A percentile compares a stretch with the other conserved stretches of the same genome.
Conservation (phyloP, 192 early-diverging fungal species). For the Coemansia sp. region DNA sequence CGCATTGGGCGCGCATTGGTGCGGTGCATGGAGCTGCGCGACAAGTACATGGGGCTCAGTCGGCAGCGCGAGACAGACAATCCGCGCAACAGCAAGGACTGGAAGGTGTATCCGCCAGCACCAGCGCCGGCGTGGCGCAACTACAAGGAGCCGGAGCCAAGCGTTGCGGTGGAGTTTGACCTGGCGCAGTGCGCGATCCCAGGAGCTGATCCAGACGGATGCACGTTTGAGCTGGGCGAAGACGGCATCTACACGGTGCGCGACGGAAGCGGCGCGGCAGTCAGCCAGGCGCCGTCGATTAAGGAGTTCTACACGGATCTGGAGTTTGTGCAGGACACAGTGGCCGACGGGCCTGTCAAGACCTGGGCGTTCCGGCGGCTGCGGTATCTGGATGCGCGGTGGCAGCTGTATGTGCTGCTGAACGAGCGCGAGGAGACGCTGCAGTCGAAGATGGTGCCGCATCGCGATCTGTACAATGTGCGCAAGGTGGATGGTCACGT, state of each 20-base stretch:
- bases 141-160: conserved; percentile 25
- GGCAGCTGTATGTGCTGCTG: conserved; percentile 87
- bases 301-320: conserved; percentile 87
- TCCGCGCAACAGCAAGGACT: conserved; percentile 75
- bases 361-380: conserved; percentile 88
- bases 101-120: conserved; percentile 86
- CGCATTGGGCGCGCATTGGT: conserved; percentile 55
- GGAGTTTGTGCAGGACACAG: conserved; percentile 73
- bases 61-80: conserved; percentile 77
- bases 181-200: conserved; percentile 19
- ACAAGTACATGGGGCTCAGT: conserved; percentile 79
- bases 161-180: conserved; percentile 19
- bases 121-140: conserved; percentile 73
- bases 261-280: conserved; percentile 19
- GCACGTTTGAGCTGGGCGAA: conserved; percentile 56
- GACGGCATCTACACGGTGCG: conserved; percentile 66
- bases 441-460: conserved; percentile 88
- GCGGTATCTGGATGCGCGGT: conserved; percentile 88
- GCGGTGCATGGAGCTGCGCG: conserved; percentile 74
- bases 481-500: conserved; percentile 98
- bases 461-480: conserved; percentile 97
- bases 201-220: conserved; percentile 9
- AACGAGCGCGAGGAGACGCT: conserved; percentile 95
- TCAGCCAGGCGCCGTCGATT: conserved; percentile 64
- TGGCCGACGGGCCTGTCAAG: conserved; percentile 90